Conservation (phyloP, 2,329 filamentous ascomycete genomes). For the Claviceps pazoutovae region DNA sequence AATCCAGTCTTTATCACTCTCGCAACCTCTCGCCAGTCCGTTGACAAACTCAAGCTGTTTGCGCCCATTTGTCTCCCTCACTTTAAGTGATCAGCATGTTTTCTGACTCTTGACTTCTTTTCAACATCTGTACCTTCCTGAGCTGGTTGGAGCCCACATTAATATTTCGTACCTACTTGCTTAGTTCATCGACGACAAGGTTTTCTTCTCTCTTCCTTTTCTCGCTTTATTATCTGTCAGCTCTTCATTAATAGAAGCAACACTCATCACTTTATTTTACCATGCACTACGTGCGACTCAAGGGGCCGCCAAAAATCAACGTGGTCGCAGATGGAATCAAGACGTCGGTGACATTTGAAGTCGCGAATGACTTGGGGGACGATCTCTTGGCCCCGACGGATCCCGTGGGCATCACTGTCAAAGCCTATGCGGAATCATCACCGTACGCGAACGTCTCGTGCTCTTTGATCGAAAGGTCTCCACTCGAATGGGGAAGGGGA, state of each 20-base stretch:
- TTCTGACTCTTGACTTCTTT: background rate
- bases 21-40: background rate
- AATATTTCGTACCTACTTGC: background rate
- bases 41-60: background rate
- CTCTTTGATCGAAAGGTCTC: constrained; percentile 13
- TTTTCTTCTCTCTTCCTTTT: background rate
- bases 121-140: background rate
- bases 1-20: too few species aligned
- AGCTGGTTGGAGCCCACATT: background rate
- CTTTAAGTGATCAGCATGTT: background rate
- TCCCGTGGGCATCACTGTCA: constrained; percentile 29
- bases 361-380: constrained; percentile 45
- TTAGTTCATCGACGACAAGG: background rate
- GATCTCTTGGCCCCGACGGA: constrained; percentile 33
- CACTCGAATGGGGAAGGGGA: constrained; percentile 19
- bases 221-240: background rate
- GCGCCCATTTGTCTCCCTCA: background rate
- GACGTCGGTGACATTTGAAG: constrained; percentile 34
- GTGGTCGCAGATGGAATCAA: constrained; percentile 12
- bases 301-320: constrained; percentile 31
- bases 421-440: constrained; percentile 14
- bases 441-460: constrained; percentile 11
- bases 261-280: background rate
- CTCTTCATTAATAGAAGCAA: background rate
- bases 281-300: constrained; percentile 46